Conservation (phyloP, 257 asterid genomes). For the Leonotis leonurus region DNA sequence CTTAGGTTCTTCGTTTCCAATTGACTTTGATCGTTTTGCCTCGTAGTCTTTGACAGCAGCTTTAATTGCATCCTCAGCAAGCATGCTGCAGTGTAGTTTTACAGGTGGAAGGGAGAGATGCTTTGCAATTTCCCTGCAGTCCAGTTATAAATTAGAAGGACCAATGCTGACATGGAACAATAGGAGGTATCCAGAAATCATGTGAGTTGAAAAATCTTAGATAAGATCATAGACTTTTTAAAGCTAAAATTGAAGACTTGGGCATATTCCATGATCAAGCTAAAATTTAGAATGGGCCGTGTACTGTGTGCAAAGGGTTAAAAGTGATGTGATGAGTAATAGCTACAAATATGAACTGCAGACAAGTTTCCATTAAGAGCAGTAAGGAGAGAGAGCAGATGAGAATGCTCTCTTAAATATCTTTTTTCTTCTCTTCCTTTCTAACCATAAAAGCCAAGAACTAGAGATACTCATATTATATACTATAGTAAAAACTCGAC, state of each 20-base stretch:
- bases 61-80: conserved; percentile 91
- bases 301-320: not conserved
- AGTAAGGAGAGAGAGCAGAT: not conserved
- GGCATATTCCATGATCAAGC: not conserved
- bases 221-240: not conserved
- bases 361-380: not conserved
- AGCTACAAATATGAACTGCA: not conserved
- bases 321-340: not conserved
- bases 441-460: not conserved
- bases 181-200: not conserved
- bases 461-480: not conserved
- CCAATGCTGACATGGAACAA: not conserved
- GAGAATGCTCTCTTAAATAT: not conserved
- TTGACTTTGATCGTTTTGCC: conserved; percentile 42
- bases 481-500: not conserved
- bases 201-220: not conserved
- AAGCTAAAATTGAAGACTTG: not conserved
- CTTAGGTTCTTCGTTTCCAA: conserved; percentile 21
- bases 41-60: conserved; percentile 81
- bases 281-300: not conserved
- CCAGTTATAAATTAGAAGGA: not conserved
- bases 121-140: conserved; percentile 81
- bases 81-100: conserved; percentile 94
- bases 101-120: conserved; percentile 95
- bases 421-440: not conserved